Percentiles rank a stretch among this genome's conserved stretches.
Evolutionary conservation across 2,329 filamentous ascomycete species (phyloP).

Genomic region (Alternaria sp.): DNA sequence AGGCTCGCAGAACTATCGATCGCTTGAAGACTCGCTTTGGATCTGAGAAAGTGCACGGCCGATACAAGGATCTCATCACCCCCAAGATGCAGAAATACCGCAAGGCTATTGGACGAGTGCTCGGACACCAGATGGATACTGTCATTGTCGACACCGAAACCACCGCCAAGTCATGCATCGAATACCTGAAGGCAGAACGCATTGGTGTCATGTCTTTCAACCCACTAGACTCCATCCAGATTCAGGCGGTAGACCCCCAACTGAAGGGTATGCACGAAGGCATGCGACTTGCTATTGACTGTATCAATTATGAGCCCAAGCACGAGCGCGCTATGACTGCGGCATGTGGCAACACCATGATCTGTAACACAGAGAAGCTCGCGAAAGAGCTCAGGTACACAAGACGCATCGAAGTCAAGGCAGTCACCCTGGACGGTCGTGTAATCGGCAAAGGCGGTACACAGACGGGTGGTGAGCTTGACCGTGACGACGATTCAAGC

Average conservation of each 20-base stretch:
- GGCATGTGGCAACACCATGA: constrained; percentile 91
- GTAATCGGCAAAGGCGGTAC: constrained; percentile 96
- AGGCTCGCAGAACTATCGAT: constrained; percentile 81
- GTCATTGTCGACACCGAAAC: constrained; percentile 96
- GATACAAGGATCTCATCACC: constrained; percentile 88
- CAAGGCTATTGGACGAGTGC: constrained; percentile 87
- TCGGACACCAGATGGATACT: constrained; percentile 92
- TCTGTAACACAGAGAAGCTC: constrained; percentile 85
- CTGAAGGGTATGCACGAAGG: constrained; percentile 87
- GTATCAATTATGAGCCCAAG: constrained; percentile 88
- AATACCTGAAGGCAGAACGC: constrained; percentile 90
- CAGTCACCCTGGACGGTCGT: constrained; percentile 92
- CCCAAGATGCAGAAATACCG: constrained; percentile 98
- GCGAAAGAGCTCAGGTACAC: constrained; percentile 91
- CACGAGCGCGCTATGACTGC: constrained; percentile 93
- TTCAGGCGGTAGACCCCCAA: constrained; percentile 86
- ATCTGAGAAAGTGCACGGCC: constrained; percentile 76
- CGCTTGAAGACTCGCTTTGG: constrained; percentile 89
- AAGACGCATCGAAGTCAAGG: constrained; percentile 85
- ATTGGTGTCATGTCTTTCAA: constrained; percentile 91
- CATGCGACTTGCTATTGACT: constrained; percentile 88
- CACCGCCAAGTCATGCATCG: constrained; percentile 90
- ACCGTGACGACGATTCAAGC: constrained; percentile 66
- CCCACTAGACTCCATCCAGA: constrained; percentile 95
- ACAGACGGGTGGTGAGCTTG: constrained; percentile 93